Evolutionary conservation across 2,329 filamentous ascomycete genomes (phyloP).

Genomic region (Leptographium galeiforme): DNA sequence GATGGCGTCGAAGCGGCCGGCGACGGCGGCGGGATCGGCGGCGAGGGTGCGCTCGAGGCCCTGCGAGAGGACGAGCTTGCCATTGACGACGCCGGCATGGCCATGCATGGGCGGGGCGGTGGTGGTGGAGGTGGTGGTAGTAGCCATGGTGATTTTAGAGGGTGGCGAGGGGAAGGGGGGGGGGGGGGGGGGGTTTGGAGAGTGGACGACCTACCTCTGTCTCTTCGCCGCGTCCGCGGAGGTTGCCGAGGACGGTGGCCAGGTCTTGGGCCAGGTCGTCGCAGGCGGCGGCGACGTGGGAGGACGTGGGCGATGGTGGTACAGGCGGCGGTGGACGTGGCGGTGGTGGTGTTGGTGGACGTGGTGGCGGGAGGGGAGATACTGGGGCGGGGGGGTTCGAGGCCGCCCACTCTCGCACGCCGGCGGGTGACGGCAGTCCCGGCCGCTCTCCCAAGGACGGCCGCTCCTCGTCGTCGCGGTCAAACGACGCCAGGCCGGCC

Average conservation of each 20-base stretch:
- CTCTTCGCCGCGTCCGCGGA: slow-evolving; percentile 45
- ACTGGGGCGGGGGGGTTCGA: not conserved
- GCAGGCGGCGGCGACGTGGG: slow-evolving; percentile 15
- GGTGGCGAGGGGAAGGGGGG: not conserved
- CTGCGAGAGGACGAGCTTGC: slow-evolving; percentile 1
- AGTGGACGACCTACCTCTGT: slow-evolving; percentile 24
- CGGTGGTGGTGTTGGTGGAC: no score
- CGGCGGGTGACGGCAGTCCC: no score
- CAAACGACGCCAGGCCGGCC: not conserved
- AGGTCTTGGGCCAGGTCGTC: slow-evolving; percentile 37
- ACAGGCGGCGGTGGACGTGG: no score
- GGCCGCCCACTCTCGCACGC: no score
- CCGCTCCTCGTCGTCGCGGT: no score
- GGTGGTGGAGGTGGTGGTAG: not conserved
- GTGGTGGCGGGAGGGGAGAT: not conserved
- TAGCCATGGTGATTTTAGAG: not conserved
- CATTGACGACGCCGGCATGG: not conserved
- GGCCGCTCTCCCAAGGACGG: no score
- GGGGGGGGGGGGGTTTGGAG: no score
- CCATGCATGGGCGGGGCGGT: not conserved
- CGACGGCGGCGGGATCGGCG: not conserved
- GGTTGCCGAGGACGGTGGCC: slow-evolving; percentile 32
- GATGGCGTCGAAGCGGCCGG: slow-evolving; percentile 1
- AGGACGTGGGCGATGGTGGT: slow-evolving; percentile 3
- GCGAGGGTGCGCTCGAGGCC: not conserved